Conservation (phyloP, 2,329 filamentous ascomycete species). For the Bretziella fagacearum region DNA sequence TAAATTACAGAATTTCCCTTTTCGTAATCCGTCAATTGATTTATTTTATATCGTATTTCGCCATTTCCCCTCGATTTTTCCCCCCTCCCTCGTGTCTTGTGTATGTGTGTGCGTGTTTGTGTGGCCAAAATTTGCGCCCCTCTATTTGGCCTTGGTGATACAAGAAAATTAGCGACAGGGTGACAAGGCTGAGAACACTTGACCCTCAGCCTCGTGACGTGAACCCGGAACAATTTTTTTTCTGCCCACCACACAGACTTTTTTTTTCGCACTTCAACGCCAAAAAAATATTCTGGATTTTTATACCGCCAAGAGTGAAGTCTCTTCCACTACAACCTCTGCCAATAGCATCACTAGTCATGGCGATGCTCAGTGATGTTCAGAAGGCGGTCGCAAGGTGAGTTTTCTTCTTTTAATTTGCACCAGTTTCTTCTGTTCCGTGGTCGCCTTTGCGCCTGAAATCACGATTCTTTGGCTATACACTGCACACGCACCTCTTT, state of each 20-base stretch:
- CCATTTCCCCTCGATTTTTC: no score
- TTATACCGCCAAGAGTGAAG: no score
- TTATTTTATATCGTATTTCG: no score
- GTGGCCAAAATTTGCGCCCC: no score
- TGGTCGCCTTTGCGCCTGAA: neutral
- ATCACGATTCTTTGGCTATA: no score
- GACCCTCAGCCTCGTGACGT: slow-evolving; percentile 14
- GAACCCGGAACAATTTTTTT: slow-evolving; percentile 8
- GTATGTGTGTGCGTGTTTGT: no score
- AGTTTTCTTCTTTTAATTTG: slow-evolving; percentile 16
- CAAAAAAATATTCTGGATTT: neutral
- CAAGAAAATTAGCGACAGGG: neutral
- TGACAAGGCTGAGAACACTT: slow-evolving; percentile 10
- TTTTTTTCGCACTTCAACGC: slow-evolving; percentile 2
- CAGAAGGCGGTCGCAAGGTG: slow-evolving; percentile 44
- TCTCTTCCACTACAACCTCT: neutral
- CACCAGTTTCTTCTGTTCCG: no score
- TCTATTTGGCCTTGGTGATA: no score
- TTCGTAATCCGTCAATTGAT: no score
- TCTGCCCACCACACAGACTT: slow-evolving; percentile 3
- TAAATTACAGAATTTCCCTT: no score
- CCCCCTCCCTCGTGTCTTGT: no score
- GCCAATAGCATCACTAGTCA: neutral
- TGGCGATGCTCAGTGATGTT: slow-evolving; percentile 27
- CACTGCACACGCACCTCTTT: no score